Base-by-base conservation (phyloP, 163 green algal species). In the Scenedesmus sp. region DNA sequence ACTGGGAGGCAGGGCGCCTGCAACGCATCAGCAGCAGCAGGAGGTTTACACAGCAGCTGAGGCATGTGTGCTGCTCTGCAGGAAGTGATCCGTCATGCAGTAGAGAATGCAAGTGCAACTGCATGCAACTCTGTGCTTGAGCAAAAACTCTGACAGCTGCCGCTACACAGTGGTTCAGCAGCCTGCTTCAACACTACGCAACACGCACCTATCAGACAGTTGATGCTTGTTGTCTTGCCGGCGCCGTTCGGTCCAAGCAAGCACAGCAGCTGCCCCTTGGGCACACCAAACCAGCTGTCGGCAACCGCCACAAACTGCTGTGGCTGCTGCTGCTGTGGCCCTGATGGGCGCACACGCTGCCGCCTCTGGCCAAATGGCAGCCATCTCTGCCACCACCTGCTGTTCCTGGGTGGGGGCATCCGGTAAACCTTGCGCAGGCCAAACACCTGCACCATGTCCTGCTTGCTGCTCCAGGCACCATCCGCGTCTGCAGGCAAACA, bases 191-290 rank as follows among this genome's bases (percentile, higher is more conserved):
- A 3, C 15, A 34, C 66, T 20, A 5, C 18, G 12, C 23, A 79
- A 5, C 34, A 54, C 83, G 18, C 64, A 93, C 97, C 97, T 59
- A 96, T 98, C 9, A 99, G 94, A 59, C 97, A 96, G 90, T 94
- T 96, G 87, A 99, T 98, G 59, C 96, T 97, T 18, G 97, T 99
- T 0, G 97, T 98, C 89, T 99, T 99, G 82, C 97, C 97, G 4
- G 96, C 96, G 4, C 96, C 96, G 88, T 98, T 98, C 74, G 95
- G 96, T 82, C 97, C 97, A 26, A 99, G 94, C 77, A 99, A 93
- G n/a, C 94, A 97, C 52, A 97, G 97, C 92, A 98, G 96, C 89
- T 98, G 90, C 1, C 95, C 94, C 6, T 94, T 90, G 4, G 93
- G 74, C 3, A 99, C 94, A 34, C 95, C 95, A 82, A 99, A 95